Conservation (phyloP, 352 stramenopile genomes). For the Aphanomyces astaci region DNA sequence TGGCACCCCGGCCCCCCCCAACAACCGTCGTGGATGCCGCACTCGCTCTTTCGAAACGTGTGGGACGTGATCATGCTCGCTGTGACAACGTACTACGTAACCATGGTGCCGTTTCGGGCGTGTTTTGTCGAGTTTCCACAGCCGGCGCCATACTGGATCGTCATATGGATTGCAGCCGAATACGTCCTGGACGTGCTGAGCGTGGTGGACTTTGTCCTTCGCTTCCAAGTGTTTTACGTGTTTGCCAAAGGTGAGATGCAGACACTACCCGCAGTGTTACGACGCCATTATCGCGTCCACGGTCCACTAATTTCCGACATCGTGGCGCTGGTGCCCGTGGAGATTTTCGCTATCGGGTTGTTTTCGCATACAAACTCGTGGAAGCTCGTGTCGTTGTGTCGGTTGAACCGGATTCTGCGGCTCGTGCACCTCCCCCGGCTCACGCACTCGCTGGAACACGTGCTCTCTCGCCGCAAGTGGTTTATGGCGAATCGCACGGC, state of each 20-base stretch:
- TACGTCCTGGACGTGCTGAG: constrained; percentile 2
- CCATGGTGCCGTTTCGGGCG: constrained; percentile 1
- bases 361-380: background rate
- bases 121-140: background rate
- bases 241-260: constrained; percentile 7
- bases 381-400: background rate
- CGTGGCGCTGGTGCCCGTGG: background rate
- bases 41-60: constrained; percentile 6
- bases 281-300: background rate
- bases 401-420: background rate
- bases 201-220: background rate
- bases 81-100: background rate
- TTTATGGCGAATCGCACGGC: background rate
- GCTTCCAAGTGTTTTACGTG: constrained; percentile 9
- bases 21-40: background rate
- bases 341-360: background rate
- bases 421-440: background rate
- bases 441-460: background rate
- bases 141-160: background rate
- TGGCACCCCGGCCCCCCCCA: background rate
- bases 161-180: background rate
- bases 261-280: background rate
- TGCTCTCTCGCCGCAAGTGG: background rate
- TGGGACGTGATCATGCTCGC: constrained; percentile 3
- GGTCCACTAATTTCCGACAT: background rate